A percentile compares a stretch with the other conserved stretches of the same genome.
Evolutionary conservation across 768 basidiomycete species (phyloP).

Genomic region (Infundibulicybe gibba): DNA sequence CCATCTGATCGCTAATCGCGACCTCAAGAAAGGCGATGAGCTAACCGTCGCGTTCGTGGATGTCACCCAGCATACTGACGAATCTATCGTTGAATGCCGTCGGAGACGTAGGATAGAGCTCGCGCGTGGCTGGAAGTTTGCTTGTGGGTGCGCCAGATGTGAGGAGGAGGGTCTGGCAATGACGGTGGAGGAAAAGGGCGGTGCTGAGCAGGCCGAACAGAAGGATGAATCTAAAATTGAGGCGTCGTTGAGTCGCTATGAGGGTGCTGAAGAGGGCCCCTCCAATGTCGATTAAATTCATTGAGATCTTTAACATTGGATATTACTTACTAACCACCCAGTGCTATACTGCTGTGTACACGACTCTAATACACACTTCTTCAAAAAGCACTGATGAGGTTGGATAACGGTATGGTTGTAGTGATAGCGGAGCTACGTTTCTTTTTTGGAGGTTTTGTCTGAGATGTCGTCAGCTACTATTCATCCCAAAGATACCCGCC

Average conservation of each 20-base stretch:
- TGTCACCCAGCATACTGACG: constrained; percentile 49
- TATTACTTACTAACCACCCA: too few species aligned
- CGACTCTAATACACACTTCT: too few species aligned
- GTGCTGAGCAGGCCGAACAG: constrained; percentile 22
- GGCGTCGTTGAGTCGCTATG: constrained; percentile 21
- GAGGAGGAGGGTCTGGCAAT: constrained; percentile 44
- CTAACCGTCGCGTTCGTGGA: constrained; percentile 77
- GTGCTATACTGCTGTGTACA: constrained; percentile 66
- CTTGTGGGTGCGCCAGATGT: constrained; percentile 70
- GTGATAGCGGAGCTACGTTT: too few species aligned
- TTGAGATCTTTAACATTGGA: too few species aligned
- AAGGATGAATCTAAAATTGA: constrained; percentile 53
- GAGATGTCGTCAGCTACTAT: too few species aligned
- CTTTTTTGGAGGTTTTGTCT: too few species aligned
- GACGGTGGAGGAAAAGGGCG: constrained; percentile 26
- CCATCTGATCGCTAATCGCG: constrained; percentile 60
- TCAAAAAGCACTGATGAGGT: too few species aligned
- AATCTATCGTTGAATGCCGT: constrained; percentile 52
- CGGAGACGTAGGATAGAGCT: constrained; percentile 69
- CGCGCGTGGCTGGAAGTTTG: constrained; percentile 79
- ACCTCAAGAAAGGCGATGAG: constrained; percentile 73
- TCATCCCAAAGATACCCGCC: too few species aligned
- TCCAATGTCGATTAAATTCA: too few species aligned
- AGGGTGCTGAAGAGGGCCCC: constrained; percentile 8
- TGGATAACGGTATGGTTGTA: too few species aligned